Percentiles rank a stretch among this genome's conserved stretches.
Conservation (phyloP, 176 grass and related monocot genomes). For the Bromus sterilis region DNA sequence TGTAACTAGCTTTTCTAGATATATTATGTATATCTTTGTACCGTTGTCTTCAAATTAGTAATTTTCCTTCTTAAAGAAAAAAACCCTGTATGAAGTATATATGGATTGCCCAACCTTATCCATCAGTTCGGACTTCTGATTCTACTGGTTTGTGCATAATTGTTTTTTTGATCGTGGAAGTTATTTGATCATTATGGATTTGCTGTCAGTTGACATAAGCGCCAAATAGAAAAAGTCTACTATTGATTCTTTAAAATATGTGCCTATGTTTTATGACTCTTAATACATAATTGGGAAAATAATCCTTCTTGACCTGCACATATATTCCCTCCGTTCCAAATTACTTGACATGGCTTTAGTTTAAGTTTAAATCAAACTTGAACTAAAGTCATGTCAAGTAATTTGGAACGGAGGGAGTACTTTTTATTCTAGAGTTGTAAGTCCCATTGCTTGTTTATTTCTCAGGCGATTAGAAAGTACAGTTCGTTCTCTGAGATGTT, state of each 20-base stretch:
- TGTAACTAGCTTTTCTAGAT: background rate
- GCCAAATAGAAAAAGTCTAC: background rate
- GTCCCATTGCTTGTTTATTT: conserved; percentile 9
- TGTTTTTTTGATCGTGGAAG: background rate
- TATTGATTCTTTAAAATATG: background rate
- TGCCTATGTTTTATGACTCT: background rate
- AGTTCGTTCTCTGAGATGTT: conserved; percentile 74
- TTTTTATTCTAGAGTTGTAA: background rate
- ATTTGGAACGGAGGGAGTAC: too few species aligned
- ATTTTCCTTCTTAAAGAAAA: background rate
- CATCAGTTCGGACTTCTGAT: background rate
- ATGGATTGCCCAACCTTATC: background rate
- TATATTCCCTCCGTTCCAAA: too few species aligned
- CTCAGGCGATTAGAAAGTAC: conserved; percentile 58
- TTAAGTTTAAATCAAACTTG: too few species aligned
- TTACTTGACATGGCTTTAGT: too few species aligned
- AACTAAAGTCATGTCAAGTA: too few species aligned
- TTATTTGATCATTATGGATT: background rate
- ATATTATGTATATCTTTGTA: background rate
- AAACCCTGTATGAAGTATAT: background rate
- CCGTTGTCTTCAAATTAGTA: background rate
- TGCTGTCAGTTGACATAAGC: background rate
- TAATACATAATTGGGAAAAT: background rate
- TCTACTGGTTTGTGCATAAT: background rate
- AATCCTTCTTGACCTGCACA: background rate